Evolutionary conservation across 2,329 filamentous ascomycete genomes (phyloP).

Genomic region (Pestalotiopsis fici): DNA sequence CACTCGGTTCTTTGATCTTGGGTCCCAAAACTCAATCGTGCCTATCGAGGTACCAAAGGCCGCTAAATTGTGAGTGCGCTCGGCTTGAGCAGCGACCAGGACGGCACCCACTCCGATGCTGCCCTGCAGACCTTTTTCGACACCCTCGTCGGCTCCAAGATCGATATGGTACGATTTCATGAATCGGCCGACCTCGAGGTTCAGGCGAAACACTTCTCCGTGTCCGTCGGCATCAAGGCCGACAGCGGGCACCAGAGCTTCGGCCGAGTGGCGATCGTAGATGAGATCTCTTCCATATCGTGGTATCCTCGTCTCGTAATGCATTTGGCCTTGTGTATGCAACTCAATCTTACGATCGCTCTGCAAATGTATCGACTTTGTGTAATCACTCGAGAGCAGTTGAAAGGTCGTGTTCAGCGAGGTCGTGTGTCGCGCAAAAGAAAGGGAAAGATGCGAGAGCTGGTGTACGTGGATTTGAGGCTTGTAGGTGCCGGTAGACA

Average conservation of each 20-base stretch:
- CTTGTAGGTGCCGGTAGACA: slow-evolving; percentile 51
- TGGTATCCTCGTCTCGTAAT: slow-evolving; percentile 87
- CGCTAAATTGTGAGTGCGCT: slow-evolving; percentile 84
- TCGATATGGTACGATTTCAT: slow-evolving; percentile 94
- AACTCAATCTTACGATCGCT: slow-evolving; percentile 90
- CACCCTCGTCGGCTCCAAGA: slow-evolving; percentile 80
- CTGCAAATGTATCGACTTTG: slow-evolving; percentile 92
- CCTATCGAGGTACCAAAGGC: slow-evolving; percentile 93
- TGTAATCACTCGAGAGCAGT: slow-evolving; percentile 86
- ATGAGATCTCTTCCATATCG: slow-evolving; percentile 88
- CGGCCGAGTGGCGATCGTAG: slow-evolving; percentile 80
- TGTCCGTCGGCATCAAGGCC: slow-evolving; percentile 83
- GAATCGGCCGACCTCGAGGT: slow-evolving; percentile 88
- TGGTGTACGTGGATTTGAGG: slow-evolving; percentile 96
- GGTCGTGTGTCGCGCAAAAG: slow-evolving; percentile 88
- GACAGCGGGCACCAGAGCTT: slow-evolving; percentile 84
- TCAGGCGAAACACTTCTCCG: slow-evolving; percentile 91
- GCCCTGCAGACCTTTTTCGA: slow-evolving; percentile 77
- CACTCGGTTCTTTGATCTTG: slow-evolving; percentile 78
- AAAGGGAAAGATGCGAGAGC: slow-evolving; percentile 89
- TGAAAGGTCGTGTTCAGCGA: slow-evolving; percentile 90
- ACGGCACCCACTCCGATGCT: slow-evolving; percentile 84
- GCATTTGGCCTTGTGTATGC: slow-evolving; percentile 84
- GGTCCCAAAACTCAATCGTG: slow-evolving; percentile 97
- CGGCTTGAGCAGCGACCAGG: slow-evolving; percentile 84